phyloP scores from a whole-genome alignment of 2,329 filamentous ascomycete species.

The Venturiaceae sp. region DNA sequence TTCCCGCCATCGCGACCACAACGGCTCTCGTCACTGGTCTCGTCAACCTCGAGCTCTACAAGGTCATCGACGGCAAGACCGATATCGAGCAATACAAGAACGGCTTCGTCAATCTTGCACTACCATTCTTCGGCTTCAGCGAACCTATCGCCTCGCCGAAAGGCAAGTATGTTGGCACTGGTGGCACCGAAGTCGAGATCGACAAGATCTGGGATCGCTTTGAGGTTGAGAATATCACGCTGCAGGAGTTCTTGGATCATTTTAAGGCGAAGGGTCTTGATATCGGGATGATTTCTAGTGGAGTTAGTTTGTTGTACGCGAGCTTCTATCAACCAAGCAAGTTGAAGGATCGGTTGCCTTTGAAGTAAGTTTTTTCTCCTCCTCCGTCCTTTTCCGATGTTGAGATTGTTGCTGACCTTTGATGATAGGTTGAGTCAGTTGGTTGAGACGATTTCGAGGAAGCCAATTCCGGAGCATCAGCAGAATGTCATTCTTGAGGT shows the following conservation, averaged over 20 bases:
- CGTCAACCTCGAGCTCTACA: constrained; percentile 88
- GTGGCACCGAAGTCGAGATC: constrained; percentile 68
- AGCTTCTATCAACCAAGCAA: constrained; percentile 80
- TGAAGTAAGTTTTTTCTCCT: constrained; percentile 46
- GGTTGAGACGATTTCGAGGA: constrained; percentile 83
- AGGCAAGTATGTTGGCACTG: constrained; percentile 72
- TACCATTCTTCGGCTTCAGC: constrained; percentile 97
- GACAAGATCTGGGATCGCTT: constrained; percentile 99
- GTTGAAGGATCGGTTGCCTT: constrained; percentile 68
- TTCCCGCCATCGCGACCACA: constrained; percentile 94
- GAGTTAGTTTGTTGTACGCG: constrained; percentile 88
- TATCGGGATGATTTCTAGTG: constrained; percentile 93
- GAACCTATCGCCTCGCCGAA: constrained; percentile 93
- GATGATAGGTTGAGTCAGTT: constrained; percentile 88
- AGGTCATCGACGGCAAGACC: constrained; percentile 91
- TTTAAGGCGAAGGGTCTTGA: constrained; percentile 72
- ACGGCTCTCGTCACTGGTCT: constrained; percentile 92
- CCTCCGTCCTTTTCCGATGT: too few species aligned
- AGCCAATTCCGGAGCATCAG: constrained; percentile 81
- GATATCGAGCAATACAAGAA: constrained; percentile 99
- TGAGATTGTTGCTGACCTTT: too few species aligned
- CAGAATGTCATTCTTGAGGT: constrained; percentile 96
- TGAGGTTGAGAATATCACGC: constrained; percentile 75
- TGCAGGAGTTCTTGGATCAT: constrained; percentile 71
- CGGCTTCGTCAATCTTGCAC: constrained; percentile 89